phyloP scores from a whole-genome alignment of 2,329 filamentous ascomycete genomes.

The Cercospora sp. region DNA sequence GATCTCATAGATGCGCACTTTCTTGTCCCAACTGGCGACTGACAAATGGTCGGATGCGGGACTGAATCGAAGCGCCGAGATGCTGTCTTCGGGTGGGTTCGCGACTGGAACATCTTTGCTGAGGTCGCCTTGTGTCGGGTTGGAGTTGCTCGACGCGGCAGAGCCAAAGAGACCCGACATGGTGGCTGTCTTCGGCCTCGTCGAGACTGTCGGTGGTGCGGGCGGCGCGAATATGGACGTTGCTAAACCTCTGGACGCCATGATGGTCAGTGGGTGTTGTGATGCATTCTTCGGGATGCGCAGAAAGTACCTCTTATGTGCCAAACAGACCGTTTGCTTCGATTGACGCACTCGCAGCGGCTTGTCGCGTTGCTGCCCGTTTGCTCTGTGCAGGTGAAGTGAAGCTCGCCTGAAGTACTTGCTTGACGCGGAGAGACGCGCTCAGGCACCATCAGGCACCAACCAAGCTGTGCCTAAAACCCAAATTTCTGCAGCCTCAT shows the following conservation, averaged over 20 bases:
- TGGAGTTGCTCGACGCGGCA: slow-evolving; percentile 54
- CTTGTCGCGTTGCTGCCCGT: background rate
- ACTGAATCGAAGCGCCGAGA: slow-evolving; percentile 84
- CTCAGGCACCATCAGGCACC: slow-evolving; percentile 10
- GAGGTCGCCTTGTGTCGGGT: slow-evolving; percentile 83
- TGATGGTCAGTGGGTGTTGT: background rate
- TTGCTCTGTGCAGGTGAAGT: background rate
- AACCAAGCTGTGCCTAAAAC: slow-evolving; percentile 50
- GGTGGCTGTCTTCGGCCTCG: background rate
- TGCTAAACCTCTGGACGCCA: background rate
- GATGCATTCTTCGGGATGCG: background rate
- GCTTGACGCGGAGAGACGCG: slow-evolving; percentile 7
- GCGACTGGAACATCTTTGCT: slow-evolving; percentile 81
- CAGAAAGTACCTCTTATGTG: background rate
- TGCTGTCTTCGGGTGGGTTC: slow-evolving; percentile 81
- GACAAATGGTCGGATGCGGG: slow-evolving; percentile 77
- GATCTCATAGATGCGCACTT: slow-evolving; percentile 95
- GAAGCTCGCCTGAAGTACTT: slow-evolving; percentile 6
- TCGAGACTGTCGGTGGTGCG: background rate
- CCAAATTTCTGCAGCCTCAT: slow-evolving; percentile 26
- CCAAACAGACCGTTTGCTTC: background rate
- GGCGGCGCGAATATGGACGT: background rate
- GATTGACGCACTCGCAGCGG: background rate
- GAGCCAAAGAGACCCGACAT: slow-evolving; percentile 52
- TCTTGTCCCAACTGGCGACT: slow-evolving; percentile 95